These are phyloP conservation scores for Suillus subalutaceus DNA, from an alignment of 768 basidiomycete species.

Conservation along the genomic window DNA sequence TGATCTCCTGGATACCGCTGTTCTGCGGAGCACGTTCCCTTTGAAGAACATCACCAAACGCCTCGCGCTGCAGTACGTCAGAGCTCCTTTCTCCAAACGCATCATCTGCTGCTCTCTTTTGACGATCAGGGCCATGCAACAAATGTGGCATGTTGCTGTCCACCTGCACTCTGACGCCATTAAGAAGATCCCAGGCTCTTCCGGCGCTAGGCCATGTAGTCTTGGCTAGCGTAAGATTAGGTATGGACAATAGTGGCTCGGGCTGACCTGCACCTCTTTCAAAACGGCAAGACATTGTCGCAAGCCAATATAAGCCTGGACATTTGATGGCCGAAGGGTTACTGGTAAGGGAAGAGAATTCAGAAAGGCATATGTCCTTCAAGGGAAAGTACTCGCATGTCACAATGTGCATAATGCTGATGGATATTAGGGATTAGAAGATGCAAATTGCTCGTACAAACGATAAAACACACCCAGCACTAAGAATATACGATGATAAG, in stretches of 20 bases:
- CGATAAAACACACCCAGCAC: conserved; percentile 60
- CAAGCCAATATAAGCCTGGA: conserved; percentile 69
- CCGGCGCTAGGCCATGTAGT: conserved; percentile 72
- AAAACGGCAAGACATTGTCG: conserved; percentile 65
- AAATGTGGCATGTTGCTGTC: conserved; percentile 41
- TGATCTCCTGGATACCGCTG: conserved; percentile 61
- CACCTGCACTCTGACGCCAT: conserved; percentile 63
- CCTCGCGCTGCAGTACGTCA: conserved; percentile 47
- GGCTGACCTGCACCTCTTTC: conserved; percentile 66
- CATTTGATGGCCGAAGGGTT: conserved; percentile 67
- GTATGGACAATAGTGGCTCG: conserved; percentile 10
- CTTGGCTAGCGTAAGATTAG: conserved; percentile 36
- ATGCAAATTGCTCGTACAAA: neutral
- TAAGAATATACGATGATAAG: conserved; percentile 68
- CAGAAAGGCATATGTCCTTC: conserved; percentile 10
- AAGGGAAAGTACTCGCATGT: conserved; percentile 50
- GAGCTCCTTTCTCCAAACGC: conserved; percentile 62
- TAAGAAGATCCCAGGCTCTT: conserved; percentile 66
- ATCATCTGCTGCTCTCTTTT: conserved; percentile 62
- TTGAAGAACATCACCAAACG: conserved; percentile 32
- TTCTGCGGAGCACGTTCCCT: conserved; percentile 27
- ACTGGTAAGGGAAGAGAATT: conserved; percentile 44
- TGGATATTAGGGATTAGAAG: conserved; percentile 11
- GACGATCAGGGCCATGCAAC: conserved; percentile 44
- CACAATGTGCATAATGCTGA: conserved; percentile 79